Evolutionary conservation across 306 rosid species (phyloP), one percentile per base, ranked within the genome.

Genomic region (Cicer chorassanicum): DNA sequence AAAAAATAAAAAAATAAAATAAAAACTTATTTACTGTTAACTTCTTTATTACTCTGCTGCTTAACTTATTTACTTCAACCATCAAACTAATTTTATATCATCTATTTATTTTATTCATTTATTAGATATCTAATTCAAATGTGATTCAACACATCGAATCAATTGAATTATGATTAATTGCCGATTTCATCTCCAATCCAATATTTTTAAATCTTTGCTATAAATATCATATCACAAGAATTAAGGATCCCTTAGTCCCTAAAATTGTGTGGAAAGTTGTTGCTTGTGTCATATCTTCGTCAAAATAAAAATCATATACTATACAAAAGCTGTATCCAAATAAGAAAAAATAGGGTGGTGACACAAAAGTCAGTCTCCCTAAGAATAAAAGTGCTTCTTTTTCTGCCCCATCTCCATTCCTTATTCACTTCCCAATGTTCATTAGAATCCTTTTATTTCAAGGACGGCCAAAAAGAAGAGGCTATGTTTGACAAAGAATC

Each of bases 401-500:
- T 59, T 59, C 1, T 61, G 14, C 46, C 70, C 49, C 78, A 74
- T 49, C 64, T 50, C 44, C 43, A 54, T 66, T 70, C 19, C 24
- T 60, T 36, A 16, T 60, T 34, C 36, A 43, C 66, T 34, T 60
- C 36, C 43, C 45, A 21, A 12, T n/a, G 72, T 76, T 4, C 68
- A 69, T 44, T 54, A 41, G 8, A 57, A 68, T 18, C 57, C 76
- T 24, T 45, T 70, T 68, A 18, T 50, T 62, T 83, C 79, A 43
- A 45, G 60, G 84, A 44, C 81, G 86, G 84, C 81, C 24, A 78
- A 75, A 79, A 83, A 77, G 82, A 53, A 81, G 39, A 72, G 77
- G 78, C 75, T 48, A 34, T 12, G 45, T 64, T 78, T 77, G 70
- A 66, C 84, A 75, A 80, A 80, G 87, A 86, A 84, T 82, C 89